phyloP scores from a whole-genome alignment of 164 flowering plant species.

The Chimonanthus salicifolius region DNA sequence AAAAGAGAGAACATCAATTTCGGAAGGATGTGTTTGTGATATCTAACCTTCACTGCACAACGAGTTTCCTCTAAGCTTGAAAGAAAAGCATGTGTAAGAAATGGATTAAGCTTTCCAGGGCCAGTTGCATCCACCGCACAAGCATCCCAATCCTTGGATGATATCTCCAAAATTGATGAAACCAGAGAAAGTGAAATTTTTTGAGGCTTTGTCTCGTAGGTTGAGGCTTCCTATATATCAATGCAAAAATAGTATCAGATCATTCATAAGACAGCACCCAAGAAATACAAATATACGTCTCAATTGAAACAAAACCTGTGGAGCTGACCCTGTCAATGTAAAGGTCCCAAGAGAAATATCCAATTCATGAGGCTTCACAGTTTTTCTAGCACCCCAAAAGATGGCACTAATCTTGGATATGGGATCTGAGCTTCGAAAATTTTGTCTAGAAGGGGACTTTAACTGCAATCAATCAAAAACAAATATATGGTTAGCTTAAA shows the following conservation, averaged over 20 bases:
- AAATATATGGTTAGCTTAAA: background rate
- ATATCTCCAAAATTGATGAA: constrained; percentile 71
- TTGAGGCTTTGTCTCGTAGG: constrained; percentile 24
- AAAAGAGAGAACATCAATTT: background rate
- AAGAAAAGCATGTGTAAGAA: constrained; percentile 78
- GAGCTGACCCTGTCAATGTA: constrained; percentile 42
- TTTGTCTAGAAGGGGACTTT: constrained; percentile 1
- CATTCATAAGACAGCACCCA: constrained; percentile 8
- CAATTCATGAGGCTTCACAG: constrained; percentile 33
- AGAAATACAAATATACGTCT: constrained; percentile 7
- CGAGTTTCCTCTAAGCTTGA: constrained; percentile 85
- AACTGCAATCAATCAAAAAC: background rate
- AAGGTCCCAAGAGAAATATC: constrained; percentile 49
- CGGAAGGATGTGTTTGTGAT: background rate
- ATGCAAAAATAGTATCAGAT: background rate
- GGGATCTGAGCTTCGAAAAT: background rate
- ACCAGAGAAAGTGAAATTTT: constrained; percentile 56
- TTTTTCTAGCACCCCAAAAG: constrained; percentile 71
- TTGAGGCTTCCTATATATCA: constrained; percentile 28
- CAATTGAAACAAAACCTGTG: constrained; percentile 34
- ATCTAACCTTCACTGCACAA: constrained; percentile 75
- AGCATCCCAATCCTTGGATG: constrained; percentile 76
- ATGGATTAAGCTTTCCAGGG: constrained; percentile 65
- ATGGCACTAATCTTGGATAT: constrained; percentile 38
- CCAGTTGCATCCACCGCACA: constrained; percentile 74